Percentiles rank a stretch among this genome's conserved stretches.
Evolutionary conservation across 2,329 filamentous ascomycete species (phyloP).

Genomic region (Allantophomopsis cytisporea): DNA sequence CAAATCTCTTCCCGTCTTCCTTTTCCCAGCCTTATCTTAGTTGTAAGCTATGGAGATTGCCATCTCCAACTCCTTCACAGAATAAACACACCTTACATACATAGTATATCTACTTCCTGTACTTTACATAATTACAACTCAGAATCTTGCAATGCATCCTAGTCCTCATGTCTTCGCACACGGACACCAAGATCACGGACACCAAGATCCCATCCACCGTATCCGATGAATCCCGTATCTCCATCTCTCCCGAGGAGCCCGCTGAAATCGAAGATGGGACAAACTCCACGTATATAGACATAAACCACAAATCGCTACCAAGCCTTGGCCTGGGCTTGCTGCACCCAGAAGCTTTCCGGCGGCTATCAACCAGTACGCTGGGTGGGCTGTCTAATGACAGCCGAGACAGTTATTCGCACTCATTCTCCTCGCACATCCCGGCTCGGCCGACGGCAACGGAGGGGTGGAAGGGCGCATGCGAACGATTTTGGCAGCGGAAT

Average conservation of each 20-base stretch:
- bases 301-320: conserved; percentile 3
- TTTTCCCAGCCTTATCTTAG: too few relatives aligned
- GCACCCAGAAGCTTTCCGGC: conserved; percentile 19
- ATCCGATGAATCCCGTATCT: conserved; percentile 9
- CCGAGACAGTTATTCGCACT: conserved; percentile 4
- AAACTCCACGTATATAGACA: conserved; percentile 5
- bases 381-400: conserved; percentile 21
- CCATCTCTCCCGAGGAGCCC: conserved; percentile 12
- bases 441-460: background rate
- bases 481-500: conserved; percentile 46
- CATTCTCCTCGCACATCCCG: conserved; percentile 4
- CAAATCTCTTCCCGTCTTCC: too few relatives aligned
- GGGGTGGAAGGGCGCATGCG: conserved; percentile 7
- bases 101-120: too few relatives aligned
- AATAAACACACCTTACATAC: too few relatives aligned
- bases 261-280: conserved; percentile 11
- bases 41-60: too few relatives aligned
- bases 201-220: conserved; percentile 10
- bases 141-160: conserved; percentile 8
- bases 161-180: conserved; percentile 6
- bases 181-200: background rate
- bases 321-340: conserved; percentile 14
- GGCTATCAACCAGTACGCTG: conserved; percentile 26
- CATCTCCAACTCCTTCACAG: too few relatives aligned
- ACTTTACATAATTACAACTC: too few relatives aligned